These are phyloP conservation scores for Geranomyces variabilis DNA, from an alignment of 192 early-diverging fungal genomes.

Conservation along the genomic window DNA sequence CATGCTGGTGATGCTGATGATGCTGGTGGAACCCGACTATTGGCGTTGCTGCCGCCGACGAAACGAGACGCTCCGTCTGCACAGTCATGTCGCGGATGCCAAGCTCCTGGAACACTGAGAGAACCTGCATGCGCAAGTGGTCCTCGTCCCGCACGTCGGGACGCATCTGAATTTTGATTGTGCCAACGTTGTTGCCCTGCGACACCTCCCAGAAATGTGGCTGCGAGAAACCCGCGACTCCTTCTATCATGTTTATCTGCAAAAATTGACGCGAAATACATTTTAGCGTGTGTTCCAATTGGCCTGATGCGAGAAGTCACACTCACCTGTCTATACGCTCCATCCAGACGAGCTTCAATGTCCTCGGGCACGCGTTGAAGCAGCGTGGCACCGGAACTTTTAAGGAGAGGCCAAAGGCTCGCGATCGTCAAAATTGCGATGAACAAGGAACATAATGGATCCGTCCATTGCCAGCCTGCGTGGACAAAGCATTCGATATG, in stretches of 20 bases:
- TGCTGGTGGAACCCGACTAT: too few relatives aligned
- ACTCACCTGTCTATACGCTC: constrained; percentile 36
- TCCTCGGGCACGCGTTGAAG: constrained; percentile 46
- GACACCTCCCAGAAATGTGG: constrained; percentile 57
- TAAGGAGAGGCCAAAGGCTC: constrained; percentile 83
- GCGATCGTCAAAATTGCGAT: constrained; percentile 87
- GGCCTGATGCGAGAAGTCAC: too few relatives aligned
- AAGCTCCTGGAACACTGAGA: constrained; percentile 37
- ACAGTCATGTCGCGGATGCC: constrained; percentile 47
- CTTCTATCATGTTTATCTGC: constrained; percentile 37
- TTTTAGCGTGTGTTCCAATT: neutral
- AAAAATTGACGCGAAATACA: neutral
- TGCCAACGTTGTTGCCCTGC: constrained; percentile 44
- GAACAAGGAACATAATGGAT: constrained; percentile 91
- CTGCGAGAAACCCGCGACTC: constrained; percentile 45
- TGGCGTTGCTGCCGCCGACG: neutral
- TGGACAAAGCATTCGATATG: too few relatives aligned
- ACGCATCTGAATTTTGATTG: constrained; percentile 46
- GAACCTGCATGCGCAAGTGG: constrained; percentile 36
- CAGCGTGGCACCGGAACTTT: constrained; percentile 58
- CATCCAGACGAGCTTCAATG: constrained; percentile 23
- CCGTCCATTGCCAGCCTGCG: constrained; percentile 87
- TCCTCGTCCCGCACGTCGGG: constrained; percentile 34
- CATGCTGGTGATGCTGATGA: too few relatives aligned
- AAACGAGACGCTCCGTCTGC: constrained; percentile 37